phyloP scores from a whole-genome alignment of 2,329 filamentous ascomycete species.

The Simplicillium sp. region DNA sequence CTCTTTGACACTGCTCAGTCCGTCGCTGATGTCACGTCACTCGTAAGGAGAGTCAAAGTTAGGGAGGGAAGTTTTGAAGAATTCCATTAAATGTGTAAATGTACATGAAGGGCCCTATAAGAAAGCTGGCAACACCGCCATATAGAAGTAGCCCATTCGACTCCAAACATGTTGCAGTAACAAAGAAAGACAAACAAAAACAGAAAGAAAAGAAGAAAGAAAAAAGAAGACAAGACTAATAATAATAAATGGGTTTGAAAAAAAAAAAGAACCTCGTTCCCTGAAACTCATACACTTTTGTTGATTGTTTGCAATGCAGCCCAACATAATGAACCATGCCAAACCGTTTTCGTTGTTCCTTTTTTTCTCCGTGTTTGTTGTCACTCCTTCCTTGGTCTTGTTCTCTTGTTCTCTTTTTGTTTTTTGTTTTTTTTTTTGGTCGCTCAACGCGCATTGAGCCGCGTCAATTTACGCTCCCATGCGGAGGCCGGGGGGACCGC shows the following conservation, averaged over 20 bases:
- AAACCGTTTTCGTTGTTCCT: neutral
- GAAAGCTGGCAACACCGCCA: no score
- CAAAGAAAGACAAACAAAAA: no score
- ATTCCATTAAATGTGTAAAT: neutral
- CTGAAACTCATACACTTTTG: neutral
- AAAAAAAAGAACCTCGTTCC: no score
- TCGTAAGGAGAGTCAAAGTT: no score
- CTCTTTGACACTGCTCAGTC: no score
- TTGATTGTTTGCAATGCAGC: no score
- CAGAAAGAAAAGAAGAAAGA: neutral
- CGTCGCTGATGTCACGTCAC: no score
- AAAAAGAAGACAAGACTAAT: neutral
- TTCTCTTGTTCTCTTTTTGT: neutral
- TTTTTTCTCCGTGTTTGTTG: neutral
- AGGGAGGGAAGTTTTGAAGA: neutral
- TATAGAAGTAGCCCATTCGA: no score
- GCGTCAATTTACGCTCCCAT: conserved; percentile 15
- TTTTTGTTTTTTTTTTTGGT: neutral
- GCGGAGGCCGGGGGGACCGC: conserved; percentile 23
- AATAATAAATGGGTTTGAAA: no score
- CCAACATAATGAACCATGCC: no score
- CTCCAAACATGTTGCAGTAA: no score
- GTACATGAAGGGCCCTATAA: neutral
- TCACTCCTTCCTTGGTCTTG: no score
- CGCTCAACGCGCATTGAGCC: neutral